Conservation (phyloP, 129 eudicot species). For the Flaveria bidentis region DNA sequence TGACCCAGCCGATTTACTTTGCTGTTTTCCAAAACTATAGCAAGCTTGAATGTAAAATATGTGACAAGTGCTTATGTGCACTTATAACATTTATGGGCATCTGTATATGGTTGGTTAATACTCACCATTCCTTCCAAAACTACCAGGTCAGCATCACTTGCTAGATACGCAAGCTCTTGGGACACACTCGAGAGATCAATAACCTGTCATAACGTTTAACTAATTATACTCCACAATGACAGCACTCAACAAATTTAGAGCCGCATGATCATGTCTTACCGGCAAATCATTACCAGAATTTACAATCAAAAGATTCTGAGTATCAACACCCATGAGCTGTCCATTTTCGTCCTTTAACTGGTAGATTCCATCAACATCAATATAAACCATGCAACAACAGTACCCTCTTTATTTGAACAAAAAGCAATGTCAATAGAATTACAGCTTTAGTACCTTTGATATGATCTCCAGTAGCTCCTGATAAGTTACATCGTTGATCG, state of each 20-base stretch:
- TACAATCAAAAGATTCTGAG: constrained; percentile 82
- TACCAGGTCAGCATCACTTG: constrained; percentile 91
- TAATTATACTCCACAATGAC: background rate
- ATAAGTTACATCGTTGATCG: constrained; percentile 90
- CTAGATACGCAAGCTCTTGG: constrained; percentile 89
- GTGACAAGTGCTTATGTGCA: background rate
- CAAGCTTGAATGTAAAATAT: background rate
- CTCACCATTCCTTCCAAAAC: constrained; percentile 98
- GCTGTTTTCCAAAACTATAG: background rate
- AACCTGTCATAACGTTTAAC: constrained; percentile 51
- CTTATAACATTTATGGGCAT: constrained; percentile 4
- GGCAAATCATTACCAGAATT: constrained; percentile 99
- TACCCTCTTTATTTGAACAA: background rate
- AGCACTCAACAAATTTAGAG: background rate
- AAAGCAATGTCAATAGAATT: background rate
- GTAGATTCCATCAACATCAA: constrained; percentile 17
- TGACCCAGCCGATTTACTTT: background rate
- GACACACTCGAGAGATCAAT: constrained; percentile 89
- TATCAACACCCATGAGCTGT: constrained; percentile 84
- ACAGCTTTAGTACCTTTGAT: constrained; percentile 54
- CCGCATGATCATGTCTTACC: constrained; percentile 49
- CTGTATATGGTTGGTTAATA: constrained; percentile 6
- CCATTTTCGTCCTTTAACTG: constrained; percentile 96
- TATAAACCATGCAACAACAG: constrained; percentile 13
- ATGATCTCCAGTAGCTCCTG: constrained; percentile 79